A percentile compares a stretch with the other conserved stretches of the same genome.
phyloP scores from a whole-genome alignment of 352 stramenopile species.

The Aphanomyces cochlioides region DNA sequence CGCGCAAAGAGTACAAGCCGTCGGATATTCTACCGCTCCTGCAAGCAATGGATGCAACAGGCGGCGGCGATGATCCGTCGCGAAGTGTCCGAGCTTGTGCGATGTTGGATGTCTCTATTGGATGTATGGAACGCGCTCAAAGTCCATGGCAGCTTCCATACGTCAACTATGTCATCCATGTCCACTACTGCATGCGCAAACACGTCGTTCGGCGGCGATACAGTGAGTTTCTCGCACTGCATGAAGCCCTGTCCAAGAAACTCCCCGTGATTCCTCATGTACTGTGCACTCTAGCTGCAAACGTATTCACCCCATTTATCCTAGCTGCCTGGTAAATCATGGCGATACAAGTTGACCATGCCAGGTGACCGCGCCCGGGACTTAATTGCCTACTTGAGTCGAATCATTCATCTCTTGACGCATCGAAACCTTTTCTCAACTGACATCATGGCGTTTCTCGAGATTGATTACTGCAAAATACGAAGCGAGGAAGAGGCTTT shows the following conservation, averaged over 20 bases:
- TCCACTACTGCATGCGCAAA: constrained; percentile 67
- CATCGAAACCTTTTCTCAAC: constrained; percentile 52
- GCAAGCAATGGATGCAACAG: constrained; percentile 39
- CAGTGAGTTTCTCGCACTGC: constrained; percentile 54
- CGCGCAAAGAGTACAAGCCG: constrained; percentile 39
- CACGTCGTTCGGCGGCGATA: constrained; percentile 65
- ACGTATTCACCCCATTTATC: neutral
- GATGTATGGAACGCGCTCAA: constrained; percentile 61
- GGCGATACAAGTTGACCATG: constrained; percentile 45
- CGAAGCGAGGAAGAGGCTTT: constrained; percentile 61
- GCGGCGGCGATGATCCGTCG: constrained; percentile 19
- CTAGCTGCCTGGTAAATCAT: constrained; percentile 45
- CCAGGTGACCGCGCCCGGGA: constrained; percentile 37
- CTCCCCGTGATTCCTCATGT: constrained; percentile 46
- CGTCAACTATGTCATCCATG: constrained; percentile 65
- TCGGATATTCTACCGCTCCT: constrained; percentile 43
- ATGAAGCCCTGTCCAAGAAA: constrained; percentile 42
- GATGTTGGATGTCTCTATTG: constrained; percentile 59
- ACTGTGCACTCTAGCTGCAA: constrained; percentile 28
- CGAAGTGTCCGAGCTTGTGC: constrained; percentile 45
- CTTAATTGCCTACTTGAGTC: constrained; percentile 48
- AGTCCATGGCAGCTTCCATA: constrained; percentile 51
- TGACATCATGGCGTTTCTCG: constrained; percentile 68
- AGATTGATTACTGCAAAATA: constrained; percentile 49
- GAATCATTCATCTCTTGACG: constrained; percentile 51